phyloP scores from a whole-genome alignment of 139 green algal genomes.

The Closterium sp. region DNA sequence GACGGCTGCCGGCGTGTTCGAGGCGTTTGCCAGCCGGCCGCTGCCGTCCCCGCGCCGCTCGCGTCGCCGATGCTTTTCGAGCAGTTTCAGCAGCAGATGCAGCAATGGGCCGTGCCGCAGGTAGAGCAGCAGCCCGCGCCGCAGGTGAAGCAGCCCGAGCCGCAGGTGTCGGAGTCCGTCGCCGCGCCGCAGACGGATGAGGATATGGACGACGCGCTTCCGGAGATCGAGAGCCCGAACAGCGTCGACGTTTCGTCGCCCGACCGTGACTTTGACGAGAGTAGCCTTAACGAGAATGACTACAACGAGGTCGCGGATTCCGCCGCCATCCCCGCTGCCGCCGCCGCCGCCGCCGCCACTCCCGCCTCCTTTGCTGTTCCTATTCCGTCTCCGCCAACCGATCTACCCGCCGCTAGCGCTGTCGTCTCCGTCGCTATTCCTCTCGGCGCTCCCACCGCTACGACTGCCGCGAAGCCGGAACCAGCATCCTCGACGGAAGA shows the following conservation, averaged over 20 bases:
- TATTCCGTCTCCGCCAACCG: background rate
- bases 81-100: background rate
- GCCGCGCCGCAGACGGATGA: background rate
- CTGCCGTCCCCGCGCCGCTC: background rate
- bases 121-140: conserved; percentile 1
- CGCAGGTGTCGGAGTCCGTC: background rate
- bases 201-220: background rate
- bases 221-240: background rate
- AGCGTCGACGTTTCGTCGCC: background rate
- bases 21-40: background rate
- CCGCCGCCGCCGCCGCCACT: background rate
- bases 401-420: background rate
- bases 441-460: background rate
- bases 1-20: background rate
- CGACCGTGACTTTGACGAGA: background rate
- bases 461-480: background rate
- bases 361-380: background rate
- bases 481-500: background rate
- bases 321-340: background rate
- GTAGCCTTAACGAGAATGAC: background rate
- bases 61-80: background rate
- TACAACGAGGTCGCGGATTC: no score
- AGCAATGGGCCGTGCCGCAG: background rate
- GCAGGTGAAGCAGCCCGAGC: no score
- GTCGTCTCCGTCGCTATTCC: background rate